A percentile compares a stretch with the other conserved stretches of the same genome.
These are phyloP conservation scores for Apophysomyces elegans DNA, from an alignment of 371 early-diverging fungal species.

Conservation along the genomic window DNA sequence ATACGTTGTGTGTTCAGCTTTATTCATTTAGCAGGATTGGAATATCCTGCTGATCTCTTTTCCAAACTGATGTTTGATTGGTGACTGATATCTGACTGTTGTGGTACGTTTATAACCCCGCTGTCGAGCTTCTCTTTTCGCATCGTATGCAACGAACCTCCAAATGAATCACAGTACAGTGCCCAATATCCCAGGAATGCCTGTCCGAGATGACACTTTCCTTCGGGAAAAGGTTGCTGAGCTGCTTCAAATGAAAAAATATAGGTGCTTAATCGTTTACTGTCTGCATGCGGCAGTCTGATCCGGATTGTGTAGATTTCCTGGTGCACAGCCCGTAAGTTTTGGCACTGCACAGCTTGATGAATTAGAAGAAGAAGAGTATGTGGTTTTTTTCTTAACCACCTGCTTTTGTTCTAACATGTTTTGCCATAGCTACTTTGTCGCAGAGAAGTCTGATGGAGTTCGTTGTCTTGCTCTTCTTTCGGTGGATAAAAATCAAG, in stretches of 20 bases:
- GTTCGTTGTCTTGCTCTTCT: slow-evolving; percentile 86
- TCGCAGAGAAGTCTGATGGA: slow-evolving; percentile 99
- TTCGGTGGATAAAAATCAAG: slow-evolving; percentile 39
- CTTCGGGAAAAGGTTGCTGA: slow-evolving; percentile 43
- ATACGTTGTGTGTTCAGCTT: no score
- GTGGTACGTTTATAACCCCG: not conserved
- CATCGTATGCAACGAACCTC: not conserved
- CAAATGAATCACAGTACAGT: slow-evolving; percentile 33
- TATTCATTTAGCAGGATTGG: no score
- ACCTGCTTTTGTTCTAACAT: not conserved
- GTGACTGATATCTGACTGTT: not conserved
- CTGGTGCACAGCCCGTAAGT: slow-evolving; percentile 96
- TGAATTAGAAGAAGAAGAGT: slow-evolving; percentile 81
- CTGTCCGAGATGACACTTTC: slow-evolving; percentile 33
- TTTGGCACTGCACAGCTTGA: slow-evolving; percentile 73
- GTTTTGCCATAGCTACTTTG: slow-evolving; percentile 74
- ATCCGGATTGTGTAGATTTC: slow-evolving; percentile 54
- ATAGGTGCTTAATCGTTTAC: slow-evolving; percentile 34
- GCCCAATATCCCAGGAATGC: slow-evolving; percentile 54
- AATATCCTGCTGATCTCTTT: not conserved
- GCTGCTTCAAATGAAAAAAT: slow-evolving; percentile 39
- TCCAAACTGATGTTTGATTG: not conserved
- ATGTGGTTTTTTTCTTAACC: slow-evolving; percentile 21
- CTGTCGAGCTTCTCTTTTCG: no score
- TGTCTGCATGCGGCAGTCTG: slow-evolving; percentile 13